These are phyloP conservation scores for Athelia psychrophila DNA, from an alignment of 1,284 basidiomycete genomes.

Conservation along the genomic window DNA sequence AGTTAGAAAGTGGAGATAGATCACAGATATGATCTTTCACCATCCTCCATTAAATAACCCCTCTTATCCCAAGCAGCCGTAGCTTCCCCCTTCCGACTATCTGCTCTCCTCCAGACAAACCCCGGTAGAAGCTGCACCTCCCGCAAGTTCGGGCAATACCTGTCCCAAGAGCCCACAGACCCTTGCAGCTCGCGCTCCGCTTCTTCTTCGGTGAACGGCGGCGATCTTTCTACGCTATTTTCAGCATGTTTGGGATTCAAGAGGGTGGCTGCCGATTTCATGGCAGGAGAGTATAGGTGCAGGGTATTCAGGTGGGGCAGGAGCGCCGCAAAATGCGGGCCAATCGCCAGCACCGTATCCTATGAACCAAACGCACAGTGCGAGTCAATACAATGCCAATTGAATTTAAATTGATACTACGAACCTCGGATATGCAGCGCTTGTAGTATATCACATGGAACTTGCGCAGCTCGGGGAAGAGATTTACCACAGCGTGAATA, in stretches of 20 bases:
- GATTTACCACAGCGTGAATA: conserved; percentile 19
- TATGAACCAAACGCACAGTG: conserved; percentile 6
- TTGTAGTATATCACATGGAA: conserved; percentile 17
- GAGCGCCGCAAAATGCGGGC: conserved; percentile 22
- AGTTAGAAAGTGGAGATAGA: neutral
- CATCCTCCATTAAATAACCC: neutral
- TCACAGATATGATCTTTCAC: neutral
- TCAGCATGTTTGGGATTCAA: neutral
- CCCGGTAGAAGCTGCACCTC: neutral
- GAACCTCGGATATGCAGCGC: neutral
- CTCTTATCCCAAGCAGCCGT: neutral
- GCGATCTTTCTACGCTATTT: neutral
- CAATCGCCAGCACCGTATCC: conserved; percentile 23
- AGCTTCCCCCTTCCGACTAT: neutral
- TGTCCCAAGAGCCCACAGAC: neutral
- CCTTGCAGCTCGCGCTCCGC: neutral
- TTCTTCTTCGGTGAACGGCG: neutral
- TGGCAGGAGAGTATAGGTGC: conserved; percentile 14
- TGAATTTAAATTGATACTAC: neutral
- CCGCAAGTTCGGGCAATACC: neutral
- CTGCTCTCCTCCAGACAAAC: neutral
- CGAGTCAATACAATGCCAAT: conserved; percentile 14
- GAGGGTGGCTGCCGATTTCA: neutral
- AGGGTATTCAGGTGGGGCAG: conserved; percentile 21
- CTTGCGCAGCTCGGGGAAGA: conserved; percentile 22